These are phyloP conservation scores for Vigna trinervia DNA, from an alignment of 306 rosid genomes.

Conservation along the genomic window DNA sequence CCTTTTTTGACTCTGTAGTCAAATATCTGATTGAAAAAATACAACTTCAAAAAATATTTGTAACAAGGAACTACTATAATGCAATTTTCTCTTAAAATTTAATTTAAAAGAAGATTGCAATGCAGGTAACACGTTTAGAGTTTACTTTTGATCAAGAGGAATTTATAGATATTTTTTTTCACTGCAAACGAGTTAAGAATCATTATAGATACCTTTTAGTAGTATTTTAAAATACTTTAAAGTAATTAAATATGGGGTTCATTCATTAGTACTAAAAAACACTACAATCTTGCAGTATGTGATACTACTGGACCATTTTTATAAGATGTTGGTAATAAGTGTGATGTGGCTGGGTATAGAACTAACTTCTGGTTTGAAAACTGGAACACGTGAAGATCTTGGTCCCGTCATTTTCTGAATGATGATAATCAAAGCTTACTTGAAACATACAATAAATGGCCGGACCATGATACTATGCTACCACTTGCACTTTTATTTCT, in stretches of 20 bases:
- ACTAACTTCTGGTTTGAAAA: neutral
- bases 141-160: neutral
- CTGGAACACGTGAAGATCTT: conserved; percentile 28
- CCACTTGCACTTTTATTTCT: neutral
- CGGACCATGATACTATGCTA: neutral
- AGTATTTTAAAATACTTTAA: too few species aligned
- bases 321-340: neutral
- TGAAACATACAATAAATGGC: neutral
- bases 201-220: too few species aligned
- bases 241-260: too few species aligned
- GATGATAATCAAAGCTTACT: neutral
- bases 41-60: neutral
- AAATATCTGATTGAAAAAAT: neutral
- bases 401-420: conserved; percentile 34
- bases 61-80: neutral
- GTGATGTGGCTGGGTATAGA: neutral
- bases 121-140: neutral
- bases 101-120: neutral
- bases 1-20: neutral
- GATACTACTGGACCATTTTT: neutral
- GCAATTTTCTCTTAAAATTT: neutral
- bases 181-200: too few species aligned
- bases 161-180: too few species aligned
- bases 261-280: too few species aligned
- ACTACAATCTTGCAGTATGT: neutral